A percentile compares a stretch with the other conserved stretches of the same genome.
Conservation (phyloP, 1,284 basidiomycete species). For the Lentinula novae-zelandiae region DNA sequence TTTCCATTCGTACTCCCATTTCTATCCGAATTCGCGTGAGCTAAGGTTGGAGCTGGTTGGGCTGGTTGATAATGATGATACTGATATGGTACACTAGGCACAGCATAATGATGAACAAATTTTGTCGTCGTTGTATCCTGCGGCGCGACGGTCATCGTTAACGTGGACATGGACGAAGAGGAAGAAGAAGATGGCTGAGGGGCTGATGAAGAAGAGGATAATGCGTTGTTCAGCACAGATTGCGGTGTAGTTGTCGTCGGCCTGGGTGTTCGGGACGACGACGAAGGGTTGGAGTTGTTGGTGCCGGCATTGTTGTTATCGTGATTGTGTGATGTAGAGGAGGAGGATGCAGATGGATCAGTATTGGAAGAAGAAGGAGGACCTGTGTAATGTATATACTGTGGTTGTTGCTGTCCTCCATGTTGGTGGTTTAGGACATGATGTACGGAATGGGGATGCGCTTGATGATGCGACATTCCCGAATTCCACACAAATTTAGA, state of each 20-base stretch:
- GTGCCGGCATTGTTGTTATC: neutral
- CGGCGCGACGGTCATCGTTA: slow-evolving; percentile 9
- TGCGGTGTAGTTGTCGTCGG: slow-evolving; percentile 1
- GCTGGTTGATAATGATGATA: slow-evolving; percentile 4
- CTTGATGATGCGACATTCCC: slow-evolving; percentile 3
- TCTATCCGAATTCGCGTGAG: neutral
- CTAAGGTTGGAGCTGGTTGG: neutral
- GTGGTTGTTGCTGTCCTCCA: neutral
- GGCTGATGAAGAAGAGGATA: neutral
- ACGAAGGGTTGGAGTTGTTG: neutral
- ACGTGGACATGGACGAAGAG: neutral
- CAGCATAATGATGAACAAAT: neutral
- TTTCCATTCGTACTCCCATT: neutral
- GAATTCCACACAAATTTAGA: neutral
- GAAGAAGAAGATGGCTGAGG: neutral
- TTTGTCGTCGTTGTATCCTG: slow-evolving; percentile 8
- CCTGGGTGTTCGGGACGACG: neutral
- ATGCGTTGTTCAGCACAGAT: slow-evolving; percentile 6
- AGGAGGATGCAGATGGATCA: neutral
- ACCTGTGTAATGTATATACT: neutral
- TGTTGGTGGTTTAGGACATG: slow-evolving; percentile 5
- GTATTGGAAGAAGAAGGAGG: neutral
- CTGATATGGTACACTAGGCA: neutral
- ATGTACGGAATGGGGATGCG: slow-evolving; percentile 9
- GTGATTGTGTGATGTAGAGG: neutral